These are phyloP conservation scores for Globisporangium canariense DNA, from an alignment of 352 stramenopile genomes.

Conservation along the genomic window DNA sequence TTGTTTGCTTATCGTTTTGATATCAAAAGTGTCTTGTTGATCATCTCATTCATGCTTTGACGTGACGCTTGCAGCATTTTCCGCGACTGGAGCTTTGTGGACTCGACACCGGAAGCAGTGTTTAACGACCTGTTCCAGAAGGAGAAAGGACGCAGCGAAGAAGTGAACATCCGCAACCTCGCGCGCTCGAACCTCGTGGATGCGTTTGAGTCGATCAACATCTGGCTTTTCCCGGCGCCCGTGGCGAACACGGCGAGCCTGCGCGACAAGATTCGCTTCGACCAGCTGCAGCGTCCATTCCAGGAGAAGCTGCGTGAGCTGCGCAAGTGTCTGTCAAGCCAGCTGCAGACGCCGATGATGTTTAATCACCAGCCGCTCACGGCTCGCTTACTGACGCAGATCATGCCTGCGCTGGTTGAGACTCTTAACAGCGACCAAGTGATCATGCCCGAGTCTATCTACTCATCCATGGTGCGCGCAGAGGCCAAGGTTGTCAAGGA, in stretches of 20 bases:
- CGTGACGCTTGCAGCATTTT: slow-evolving; percentile 51
- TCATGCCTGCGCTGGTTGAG: slow-evolving; percentile 76
- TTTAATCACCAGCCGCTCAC: slow-evolving; percentile 78
- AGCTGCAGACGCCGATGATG: slow-evolving; percentile 69
- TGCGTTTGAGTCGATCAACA: slow-evolving; percentile 82
- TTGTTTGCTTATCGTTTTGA: not conserved
- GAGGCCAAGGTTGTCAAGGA: slow-evolving; percentile 66
- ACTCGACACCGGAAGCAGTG: slow-evolving; percentile 78
- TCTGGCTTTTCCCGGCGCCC: slow-evolving; percentile 83
- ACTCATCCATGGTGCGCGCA: slow-evolving; percentile 80
- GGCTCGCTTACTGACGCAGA: slow-evolving; percentile 60
- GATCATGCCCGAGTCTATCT: slow-evolving; percentile 89
- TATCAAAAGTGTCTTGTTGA: slow-evolving; percentile 2
- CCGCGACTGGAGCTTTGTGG: slow-evolving; percentile 87
- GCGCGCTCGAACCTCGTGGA: slow-evolving; percentile 71
- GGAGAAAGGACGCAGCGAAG: slow-evolving; percentile 74
- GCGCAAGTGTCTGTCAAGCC: slow-evolving; percentile 61
- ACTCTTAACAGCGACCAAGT: slow-evolving; percentile 85
- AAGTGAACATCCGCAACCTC: slow-evolving; percentile 80
- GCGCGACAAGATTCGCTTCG: slow-evolving; percentile 81
- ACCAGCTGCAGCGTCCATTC: slow-evolving; percentile 75
- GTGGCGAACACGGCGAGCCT: slow-evolving; percentile 77
- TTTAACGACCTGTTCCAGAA: slow-evolving; percentile 80
- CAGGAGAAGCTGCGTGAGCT: slow-evolving; percentile 74
- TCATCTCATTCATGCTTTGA: not conserved